These are phyloP conservation scores for Nephelium lappaceum DNA, from an alignment of 345 rosid species.

Conservation along the genomic window DNA sequence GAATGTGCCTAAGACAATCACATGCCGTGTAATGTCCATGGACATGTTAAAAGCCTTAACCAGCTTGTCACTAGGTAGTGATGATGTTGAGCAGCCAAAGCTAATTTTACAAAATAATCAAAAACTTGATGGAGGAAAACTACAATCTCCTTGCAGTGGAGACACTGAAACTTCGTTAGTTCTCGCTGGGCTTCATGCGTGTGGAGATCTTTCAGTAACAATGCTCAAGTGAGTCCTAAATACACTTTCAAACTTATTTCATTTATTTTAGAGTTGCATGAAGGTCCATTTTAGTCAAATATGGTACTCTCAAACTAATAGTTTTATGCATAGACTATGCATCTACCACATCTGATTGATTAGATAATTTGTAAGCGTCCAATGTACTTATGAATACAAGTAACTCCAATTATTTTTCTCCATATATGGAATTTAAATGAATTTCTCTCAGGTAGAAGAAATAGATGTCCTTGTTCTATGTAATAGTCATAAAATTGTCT, in stretches of 20 bases:
- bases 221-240: slow-evolving; percentile 73
- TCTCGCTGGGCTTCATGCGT: slow-evolving; percentile 97
- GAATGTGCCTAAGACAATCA: slow-evolving; percentile 68
- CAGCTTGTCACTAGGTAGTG: slow-evolving; percentile 28
- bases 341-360: background rate
- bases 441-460: too few relatives aligned
- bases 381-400: background rate
- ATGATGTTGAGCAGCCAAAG: slow-evolving; percentile 34
- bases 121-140: slow-evolving; percentile 20
- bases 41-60: slow-evolving; percentile 68
- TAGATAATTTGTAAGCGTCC: background rate
- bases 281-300: background rate
- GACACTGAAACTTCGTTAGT: slow-evolving; percentile 50
- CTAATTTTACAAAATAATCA: slow-evolving; percentile 23
- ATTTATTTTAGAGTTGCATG: background rate
- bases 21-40: slow-evolving; percentile 65
- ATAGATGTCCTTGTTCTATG: too few relatives aligned
- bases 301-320: background rate
- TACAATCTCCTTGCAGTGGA: slow-evolving; percentile 28
- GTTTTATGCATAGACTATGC: background rate
- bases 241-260: background rate
- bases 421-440: too few relatives aligned
- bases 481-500: too few relatives aligned
- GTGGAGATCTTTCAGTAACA: slow-evolving; percentile 93
- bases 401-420: background rate